Conservation (phyloP, 345 rosid genomes). For the Stellera chamaejasme region DNA sequence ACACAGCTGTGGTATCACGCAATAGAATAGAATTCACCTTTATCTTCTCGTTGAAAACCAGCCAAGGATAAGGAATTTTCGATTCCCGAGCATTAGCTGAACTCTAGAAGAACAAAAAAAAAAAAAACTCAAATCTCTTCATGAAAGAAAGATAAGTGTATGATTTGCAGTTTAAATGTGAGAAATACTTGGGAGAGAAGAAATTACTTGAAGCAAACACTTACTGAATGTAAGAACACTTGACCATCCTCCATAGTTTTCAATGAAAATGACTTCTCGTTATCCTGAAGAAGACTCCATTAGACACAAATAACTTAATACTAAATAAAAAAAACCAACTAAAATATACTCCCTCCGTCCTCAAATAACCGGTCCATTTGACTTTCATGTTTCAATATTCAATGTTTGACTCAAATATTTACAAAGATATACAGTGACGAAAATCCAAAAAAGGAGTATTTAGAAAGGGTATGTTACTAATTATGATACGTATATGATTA, state of each 20-base stretch:
- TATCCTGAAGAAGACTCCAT: constrained; percentile 38
- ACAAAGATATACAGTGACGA: too few relatives aligned
- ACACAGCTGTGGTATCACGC: constrained; percentile 89
- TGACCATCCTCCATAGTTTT: constrained; percentile 98
- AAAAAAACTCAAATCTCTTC: too few relatives aligned
- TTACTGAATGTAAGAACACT: constrained; percentile 76
- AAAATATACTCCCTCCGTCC: too few relatives aligned
- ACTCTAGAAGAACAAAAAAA: constrained; percentile 35
- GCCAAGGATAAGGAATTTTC: constrained; percentile 78
- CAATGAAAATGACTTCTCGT: constrained; percentile 67
- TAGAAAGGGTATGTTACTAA: too few relatives aligned
- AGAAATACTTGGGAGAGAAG: constrained; percentile 3
- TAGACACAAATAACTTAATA: constrained; percentile 6
- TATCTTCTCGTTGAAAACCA: constrained; percentile 90
- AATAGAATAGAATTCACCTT: constrained; percentile 86
- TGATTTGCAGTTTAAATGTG: background rate
- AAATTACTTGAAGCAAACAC: constrained; percentile 18
- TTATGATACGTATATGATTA: too few relatives aligned
- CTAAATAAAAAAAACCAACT: background rate
- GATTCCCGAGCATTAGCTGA: constrained; percentile 77
- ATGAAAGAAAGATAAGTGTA: background rate
- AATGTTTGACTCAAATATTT: too few relatives aligned
- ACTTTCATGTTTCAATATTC: too few relatives aligned
- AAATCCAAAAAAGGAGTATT: too few relatives aligned
- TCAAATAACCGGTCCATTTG: too few relatives aligned